Evolutionary conservation across 192 early-diverging fungal genomes (phyloP).

Genomic region (Gonapodya prolifera): DNA sequence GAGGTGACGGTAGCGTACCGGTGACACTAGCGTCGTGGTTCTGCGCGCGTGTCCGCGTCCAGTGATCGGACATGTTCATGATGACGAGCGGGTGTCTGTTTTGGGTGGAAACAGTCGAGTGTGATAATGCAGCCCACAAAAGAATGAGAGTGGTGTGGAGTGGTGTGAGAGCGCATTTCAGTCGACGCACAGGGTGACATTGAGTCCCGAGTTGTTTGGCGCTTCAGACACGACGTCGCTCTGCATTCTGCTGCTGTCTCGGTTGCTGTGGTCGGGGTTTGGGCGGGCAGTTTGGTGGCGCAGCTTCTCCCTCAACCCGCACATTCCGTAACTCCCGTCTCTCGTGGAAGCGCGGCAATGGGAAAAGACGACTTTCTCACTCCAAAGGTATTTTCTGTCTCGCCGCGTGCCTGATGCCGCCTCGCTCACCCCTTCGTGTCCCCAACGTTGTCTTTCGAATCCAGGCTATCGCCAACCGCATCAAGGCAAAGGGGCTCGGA

Average conservation of each 20-base stretch:
- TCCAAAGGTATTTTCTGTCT: neutral
- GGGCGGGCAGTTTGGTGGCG: no score
- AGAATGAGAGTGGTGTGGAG: no score
- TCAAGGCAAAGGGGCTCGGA: constrained; percentile 83
- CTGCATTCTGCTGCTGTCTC: neutral
- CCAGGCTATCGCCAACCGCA: constrained; percentile 76
- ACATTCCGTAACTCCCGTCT: neutral
- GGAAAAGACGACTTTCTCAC: neutral
- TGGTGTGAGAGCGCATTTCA: no score
- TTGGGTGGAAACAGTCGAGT: neutral
- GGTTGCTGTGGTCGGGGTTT: neutral
- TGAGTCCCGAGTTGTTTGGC: constrained; percentile 38
- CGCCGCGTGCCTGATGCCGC: neutral
- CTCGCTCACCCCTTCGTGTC: neutral
- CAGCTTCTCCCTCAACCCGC: no score
- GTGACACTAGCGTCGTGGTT: constrained; percentile 11
- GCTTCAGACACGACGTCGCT: constrained; percentile 31
- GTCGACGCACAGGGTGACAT: constrained; percentile 19
- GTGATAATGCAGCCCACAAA: neutral
- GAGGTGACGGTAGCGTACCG: neutral
- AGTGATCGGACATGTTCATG: constrained; percentile 80
- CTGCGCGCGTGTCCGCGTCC: constrained; percentile 57
- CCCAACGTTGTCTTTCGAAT: neutral
- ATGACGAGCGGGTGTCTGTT: constrained; percentile 75
- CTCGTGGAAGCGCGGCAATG: neutral